Base-by-base conservation (phyloP, 73 alveolate species). In the Paramecium caudatum region DNA sequence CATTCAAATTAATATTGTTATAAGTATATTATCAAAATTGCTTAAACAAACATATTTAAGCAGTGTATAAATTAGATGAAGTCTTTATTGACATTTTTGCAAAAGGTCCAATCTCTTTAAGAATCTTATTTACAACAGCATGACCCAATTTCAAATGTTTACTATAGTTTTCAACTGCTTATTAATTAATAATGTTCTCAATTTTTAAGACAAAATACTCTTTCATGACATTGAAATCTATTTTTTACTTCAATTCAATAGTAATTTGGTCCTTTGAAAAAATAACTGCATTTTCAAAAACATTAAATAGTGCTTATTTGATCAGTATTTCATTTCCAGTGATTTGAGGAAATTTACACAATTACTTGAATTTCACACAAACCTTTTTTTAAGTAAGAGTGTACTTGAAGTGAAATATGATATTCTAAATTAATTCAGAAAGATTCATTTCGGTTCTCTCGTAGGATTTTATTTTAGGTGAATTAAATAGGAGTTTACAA, bases 111-210 rank as follows among this genome's bases (percentile, higher is more conserved):
- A 55, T 55, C 80, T 9, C 23, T 21, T 21, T 55, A 5, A 55
- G 37, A 10, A 55, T 55, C 30, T 55, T 55, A 23, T 55, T 55
- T 17, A 23, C 13, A 2, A 55, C 80, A 12, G 13, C 10, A 21
- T 55, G 80, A 8, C 80, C 80, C 30, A 55, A 55, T 55, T 55
- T 55, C 30, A 55, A 23, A 2, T 55, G 30, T 55, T 55, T 55
- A 27, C 30, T 43, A 27, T 55, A 27, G 21, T 55, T 55, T 55
- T 55, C 46, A 2, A 55, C 1, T 10, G 0, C 1, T 5, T 0
- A 1, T 4, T 37, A 43, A 55, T 55, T 43, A 23, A 55, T 23
- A 27, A 23, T 55, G 30, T 55, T 55, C 30, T 19, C 9, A 1
- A 55, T 55, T 9, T 27, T 23, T 1, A 55, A 12, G 9, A 43